These are phyloP conservation scores for Kwoniella sp. DNA, from an alignment of 768 basidiomycete genomes.

Conservation along the genomic window DNA sequence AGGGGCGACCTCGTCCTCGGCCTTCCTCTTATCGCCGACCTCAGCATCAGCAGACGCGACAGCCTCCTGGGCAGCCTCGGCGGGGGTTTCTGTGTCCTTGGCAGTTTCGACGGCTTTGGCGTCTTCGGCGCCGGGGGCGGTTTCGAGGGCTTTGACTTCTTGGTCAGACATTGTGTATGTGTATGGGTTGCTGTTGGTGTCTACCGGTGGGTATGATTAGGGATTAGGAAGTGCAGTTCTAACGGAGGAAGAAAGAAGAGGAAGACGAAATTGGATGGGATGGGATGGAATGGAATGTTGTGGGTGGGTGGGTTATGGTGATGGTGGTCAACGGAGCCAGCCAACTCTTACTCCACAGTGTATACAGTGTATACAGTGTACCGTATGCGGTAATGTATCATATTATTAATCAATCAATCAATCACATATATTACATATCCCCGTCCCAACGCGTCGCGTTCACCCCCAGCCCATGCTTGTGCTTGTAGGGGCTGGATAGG, in stretches of 20 bases:
- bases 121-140: constrained; percentile 20
- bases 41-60: constrained; percentile 14
- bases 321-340: not conserved
- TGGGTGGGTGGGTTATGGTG: not conserved
- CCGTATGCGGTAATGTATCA: no score
- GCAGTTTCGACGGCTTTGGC: constrained; percentile 17
- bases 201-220: no score
- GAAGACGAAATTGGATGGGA: constrained; percentile 2
- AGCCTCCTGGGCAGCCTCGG: constrained; percentile 11
- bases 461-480: no score
- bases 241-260: not conserved
- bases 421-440: no score
- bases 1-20: constrained; percentile 22
- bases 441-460: no score
- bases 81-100: constrained; percentile 5
- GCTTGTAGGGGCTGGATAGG: no score
- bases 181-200: not conserved
- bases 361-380: no score
- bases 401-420: no score
- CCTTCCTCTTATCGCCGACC: constrained; percentile 43
- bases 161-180: constrained; percentile 26
- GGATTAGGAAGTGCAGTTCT: no score
- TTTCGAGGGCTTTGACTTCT: constrained; percentile 27
- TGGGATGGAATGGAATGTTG: not conserved
- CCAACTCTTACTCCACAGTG: no score